Evolutionary conservation across 208 protist genomes (phyloP), one percentile per base, ranked within the genome.

Genomic region (Acanthamoeba divionensis): DNA sequence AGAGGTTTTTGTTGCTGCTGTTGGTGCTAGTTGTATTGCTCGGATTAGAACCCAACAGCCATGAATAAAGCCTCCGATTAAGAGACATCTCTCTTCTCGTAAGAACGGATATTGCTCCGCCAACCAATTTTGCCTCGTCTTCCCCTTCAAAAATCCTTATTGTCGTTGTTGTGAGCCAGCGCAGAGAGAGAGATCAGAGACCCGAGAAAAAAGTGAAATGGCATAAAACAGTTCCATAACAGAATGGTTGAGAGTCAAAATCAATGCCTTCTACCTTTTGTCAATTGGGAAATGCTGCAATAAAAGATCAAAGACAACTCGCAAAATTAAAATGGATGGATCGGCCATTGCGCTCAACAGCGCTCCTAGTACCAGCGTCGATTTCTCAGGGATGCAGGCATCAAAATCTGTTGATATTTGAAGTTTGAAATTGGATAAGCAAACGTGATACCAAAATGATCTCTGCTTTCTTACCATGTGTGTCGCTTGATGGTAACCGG

Each of bases 291-390:
- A 94, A 36, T 91, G 38, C 26, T 47, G 33, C 26, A 75, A 55
- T 62, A 93, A 79, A 1, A 93, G 54, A 24, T 93, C 92, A 15
- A 93, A 85, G 18, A 45, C 91, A 47, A 62, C 86, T 55, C 92
- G 89, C 73, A 93, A 91, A 2, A 91, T 90, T 12, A 93, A 47
- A 7, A 91, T 54, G 13, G 47, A 77, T 3, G n/a, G 29, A 52
- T 93, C 91, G 15, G n/a, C 38, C 29, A 93, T 55, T 31, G 91
- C 66, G 29, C 71, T 33, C n/a, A 24, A 26, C 2, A 92, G 12
- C 15, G 91, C 91, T 26, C 80, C 65, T 47, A 69, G 47, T 18
- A 93, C 91, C 0, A 93, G 65, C 26, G 62, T 90, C 47, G 87
- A 65, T n/a, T 90, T 87, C 36, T 92, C 89, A 26, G 91, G 91